These are phyloP conservation scores for Trichophyton equinum DNA, from an alignment of 2,329 filamentous ascomycete species.

Conservation along the genomic window DNA sequence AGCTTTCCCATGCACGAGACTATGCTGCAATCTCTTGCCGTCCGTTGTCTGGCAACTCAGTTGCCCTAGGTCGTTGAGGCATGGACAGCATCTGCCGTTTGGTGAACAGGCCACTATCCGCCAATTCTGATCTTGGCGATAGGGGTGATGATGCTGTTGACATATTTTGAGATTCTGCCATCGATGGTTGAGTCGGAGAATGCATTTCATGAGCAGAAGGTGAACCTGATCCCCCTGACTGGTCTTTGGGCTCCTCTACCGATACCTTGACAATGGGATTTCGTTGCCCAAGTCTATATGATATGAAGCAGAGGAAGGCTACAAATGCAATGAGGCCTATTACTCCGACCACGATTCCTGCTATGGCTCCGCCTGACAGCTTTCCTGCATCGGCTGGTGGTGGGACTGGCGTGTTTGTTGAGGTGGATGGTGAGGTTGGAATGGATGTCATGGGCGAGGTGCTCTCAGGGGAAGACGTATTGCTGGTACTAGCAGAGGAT, in stretches of 20 bases:
- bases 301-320: neutral
- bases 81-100: neutral
- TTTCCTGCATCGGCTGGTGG: neutral
- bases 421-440: neutral
- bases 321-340: neutral
- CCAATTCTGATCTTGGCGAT: neutral
- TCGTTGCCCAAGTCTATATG: neutral
- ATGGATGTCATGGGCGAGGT: neutral
- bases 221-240: neutral
- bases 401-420: neutral
- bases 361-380: neutral
- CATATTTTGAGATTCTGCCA: neutral
- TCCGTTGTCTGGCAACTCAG: neutral
- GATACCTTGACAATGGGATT: neutral
- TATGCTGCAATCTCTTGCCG: neutral
- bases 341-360: neutral
- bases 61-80: neutral
- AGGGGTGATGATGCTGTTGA: neutral
- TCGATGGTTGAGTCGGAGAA: neutral
- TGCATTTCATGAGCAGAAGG: neutral
- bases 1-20: neutral
- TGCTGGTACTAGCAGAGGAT: neutral
- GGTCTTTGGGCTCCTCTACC: neutral
- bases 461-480: neutral
- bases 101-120: neutral